A percentile compares a stretch with the other conserved stretches of the same genome.
These are phyloP conservation scores for Neonectria magnoliae DNA, from an alignment of 2,329 filamentous ascomycete species.

Conservation along the genomic window DNA sequence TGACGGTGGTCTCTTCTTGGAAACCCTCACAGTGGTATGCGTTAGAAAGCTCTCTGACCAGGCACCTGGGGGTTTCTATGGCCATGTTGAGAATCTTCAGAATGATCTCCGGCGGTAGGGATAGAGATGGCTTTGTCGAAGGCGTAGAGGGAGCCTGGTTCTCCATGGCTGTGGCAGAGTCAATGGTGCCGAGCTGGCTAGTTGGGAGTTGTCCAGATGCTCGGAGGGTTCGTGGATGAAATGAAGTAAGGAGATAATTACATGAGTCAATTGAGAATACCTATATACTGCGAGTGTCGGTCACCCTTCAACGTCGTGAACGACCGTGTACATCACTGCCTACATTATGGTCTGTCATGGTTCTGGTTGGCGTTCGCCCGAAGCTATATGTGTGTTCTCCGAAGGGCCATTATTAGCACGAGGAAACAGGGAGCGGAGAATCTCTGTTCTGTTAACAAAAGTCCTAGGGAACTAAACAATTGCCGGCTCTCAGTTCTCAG, in stretches of 20 bases:
- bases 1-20: slow-evolving; percentile 6
- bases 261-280: neutral
- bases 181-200: too few species aligned
- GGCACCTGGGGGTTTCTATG: slow-evolving; percentile 4
- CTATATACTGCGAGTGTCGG: neutral
- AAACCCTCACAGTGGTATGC: slow-evolving; percentile 6
- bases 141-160: neutral
- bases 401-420: neutral
- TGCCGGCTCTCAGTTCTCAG: neutral
- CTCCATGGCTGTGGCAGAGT: neutral
- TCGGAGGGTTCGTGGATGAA: neutral
- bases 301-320: neutral
- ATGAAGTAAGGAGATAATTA: neutral
- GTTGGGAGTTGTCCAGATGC: neutral
- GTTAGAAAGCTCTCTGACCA: slow-evolving; percentile 4
- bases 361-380: neutral
- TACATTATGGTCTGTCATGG: neutral
- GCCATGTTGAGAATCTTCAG: slow-evolving; percentile 15
- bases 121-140: neutral
- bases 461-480: neutral
- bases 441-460: neutral
- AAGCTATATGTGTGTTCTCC: neutral
- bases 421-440: neutral
- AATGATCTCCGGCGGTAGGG: neutral
- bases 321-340: too few species aligned